A percentile compares a stretch with the other conserved stretches of the same genome.
Conservation (phyloP, 208 protist genomes). For the Leishmania arabica region DNA sequence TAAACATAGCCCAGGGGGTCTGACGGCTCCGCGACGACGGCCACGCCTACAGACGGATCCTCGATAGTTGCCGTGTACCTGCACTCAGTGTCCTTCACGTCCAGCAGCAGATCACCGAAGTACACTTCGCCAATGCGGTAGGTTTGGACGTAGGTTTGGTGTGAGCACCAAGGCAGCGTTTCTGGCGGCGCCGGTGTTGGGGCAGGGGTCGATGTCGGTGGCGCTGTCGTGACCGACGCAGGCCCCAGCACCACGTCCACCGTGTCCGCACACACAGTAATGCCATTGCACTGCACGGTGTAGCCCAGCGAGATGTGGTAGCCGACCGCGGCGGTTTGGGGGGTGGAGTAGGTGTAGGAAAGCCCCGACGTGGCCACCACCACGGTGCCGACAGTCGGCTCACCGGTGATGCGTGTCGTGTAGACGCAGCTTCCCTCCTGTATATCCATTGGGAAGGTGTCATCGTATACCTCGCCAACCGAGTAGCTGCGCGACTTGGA, state of each 20-base stretch:
- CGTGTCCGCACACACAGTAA: conserved; percentile 40
- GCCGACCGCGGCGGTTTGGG: conserved; percentile 18
- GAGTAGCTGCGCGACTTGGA: conserved; percentile 30
- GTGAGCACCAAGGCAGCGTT: conserved; percentile 31
- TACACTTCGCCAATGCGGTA: conserved; percentile 33
- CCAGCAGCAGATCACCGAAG: conserved; percentile 27
- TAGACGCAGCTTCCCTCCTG: conserved; percentile 31
- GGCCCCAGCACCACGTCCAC: conserved; percentile 24
- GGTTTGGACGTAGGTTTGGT: conserved; percentile 21
- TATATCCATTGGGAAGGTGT: conserved; percentile 39
- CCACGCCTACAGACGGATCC: conserved; percentile 31
- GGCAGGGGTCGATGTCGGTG: not conserved
- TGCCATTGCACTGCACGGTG: conserved; percentile 36
- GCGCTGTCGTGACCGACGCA: conserved; percentile 4
- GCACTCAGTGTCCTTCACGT: conserved; percentile 31
- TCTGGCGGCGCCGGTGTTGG: conserved; percentile 7
- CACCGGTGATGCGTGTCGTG: conserved; percentile 26
- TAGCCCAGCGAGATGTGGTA: conserved; percentile 30
- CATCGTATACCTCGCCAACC: conserved; percentile 12
- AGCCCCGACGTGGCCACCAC: conserved; percentile 15
- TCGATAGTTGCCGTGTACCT: conserved; percentile 31
- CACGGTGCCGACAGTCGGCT: conserved; percentile 24
- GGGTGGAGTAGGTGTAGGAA: conserved; percentile 26
- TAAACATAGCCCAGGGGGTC: conserved; percentile 51
- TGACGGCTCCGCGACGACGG: conserved; percentile 11